phyloP scores from a whole-genome alignment of 2,329 filamentous ascomycete genomes.

The Epichloe gansuensis region DNA sequence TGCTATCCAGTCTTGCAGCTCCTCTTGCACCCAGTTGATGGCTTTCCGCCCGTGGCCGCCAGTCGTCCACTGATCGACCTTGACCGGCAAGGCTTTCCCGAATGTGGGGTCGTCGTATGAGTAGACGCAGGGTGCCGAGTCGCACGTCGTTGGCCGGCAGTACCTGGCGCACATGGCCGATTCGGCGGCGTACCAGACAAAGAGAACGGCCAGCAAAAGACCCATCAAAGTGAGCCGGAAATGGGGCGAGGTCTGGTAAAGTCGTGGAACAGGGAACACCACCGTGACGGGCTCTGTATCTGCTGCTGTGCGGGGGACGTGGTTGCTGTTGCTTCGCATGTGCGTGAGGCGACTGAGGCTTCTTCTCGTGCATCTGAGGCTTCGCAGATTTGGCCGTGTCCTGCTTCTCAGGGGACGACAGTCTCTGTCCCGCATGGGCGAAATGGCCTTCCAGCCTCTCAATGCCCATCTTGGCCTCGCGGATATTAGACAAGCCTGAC shows the following conservation, averaged over 20 bases:
- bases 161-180: constrained; percentile 39
- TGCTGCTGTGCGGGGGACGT: constrained; percentile 10
- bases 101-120: constrained; percentile 46
- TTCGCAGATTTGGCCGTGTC: neutral
- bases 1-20: constrained; percentile 33
- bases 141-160: constrained; percentile 42
- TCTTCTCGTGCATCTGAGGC: neutral
- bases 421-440: constrained; percentile 23
- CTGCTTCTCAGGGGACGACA: constrained; percentile 2
- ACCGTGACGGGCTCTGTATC: constrained; percentile 10
- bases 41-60: constrained; percentile 35
- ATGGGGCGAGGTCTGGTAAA: constrained; percentile 31
- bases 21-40: constrained; percentile 26
- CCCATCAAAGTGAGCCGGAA: constrained; percentile 39
- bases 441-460: constrained; percentile 44
- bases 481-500: constrained; percentile 39
- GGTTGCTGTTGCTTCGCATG: constrained; percentile 4
- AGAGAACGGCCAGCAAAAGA: constrained; percentile 28
- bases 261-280: constrained; percentile 31
- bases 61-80: constrained; percentile 49
- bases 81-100: constrained; percentile 47
- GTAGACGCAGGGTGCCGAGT: constrained; percentile 37
- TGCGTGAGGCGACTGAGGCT: neutral
- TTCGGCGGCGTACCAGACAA: constrained; percentile 45
- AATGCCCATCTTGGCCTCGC: constrained; percentile 44